Evolutionary conservation across 2,329 filamentous ascomycete genomes (phyloP).

Genomic region (Xylaria sp.): DNA sequence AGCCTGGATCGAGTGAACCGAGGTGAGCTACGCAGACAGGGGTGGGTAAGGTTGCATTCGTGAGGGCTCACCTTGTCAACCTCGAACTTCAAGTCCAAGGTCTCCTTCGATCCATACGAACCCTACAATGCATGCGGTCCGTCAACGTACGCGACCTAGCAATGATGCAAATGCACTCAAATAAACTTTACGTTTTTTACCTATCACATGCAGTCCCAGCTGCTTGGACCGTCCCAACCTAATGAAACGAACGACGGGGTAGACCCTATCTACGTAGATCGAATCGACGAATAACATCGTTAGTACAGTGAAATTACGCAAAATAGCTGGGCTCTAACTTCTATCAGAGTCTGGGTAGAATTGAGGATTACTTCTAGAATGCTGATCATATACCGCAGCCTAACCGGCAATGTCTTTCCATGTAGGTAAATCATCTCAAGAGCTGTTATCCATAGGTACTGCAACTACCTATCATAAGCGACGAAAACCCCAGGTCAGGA

Average conservation of each 20-base stretch:
- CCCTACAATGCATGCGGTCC: neutral
- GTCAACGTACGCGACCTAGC: neutral
- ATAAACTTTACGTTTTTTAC: constrained; percentile 1
- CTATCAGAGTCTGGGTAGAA: neutral
- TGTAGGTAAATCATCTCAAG: neutral
- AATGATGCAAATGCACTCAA: neutral
- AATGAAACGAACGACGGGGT: neutral
- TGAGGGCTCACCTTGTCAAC: neutral
- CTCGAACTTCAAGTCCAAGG: constrained; percentile 10
- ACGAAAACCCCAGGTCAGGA: neutral
- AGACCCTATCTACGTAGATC: constrained; percentile 3
- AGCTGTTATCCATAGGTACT: neutral
- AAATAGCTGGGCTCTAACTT: neutral
- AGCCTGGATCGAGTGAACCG: neutral
- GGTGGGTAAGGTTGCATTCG: constrained; percentile 11
- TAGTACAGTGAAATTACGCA: neutral
- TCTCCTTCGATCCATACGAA: neutral
- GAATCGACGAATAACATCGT: neutral
- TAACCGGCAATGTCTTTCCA: neutral
- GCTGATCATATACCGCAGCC: neutral
- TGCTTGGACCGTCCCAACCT: constrained; percentile 15
- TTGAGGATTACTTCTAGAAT: neutral
- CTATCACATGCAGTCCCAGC: constrained; percentile 24
- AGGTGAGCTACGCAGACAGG: neutral
- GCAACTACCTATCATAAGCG: neutral